These are phyloP conservation scores for Amesomyces nigricolor DNA, from an alignment of 2,329 filamentous ascomycete genomes.

Conservation along the genomic window DNA sequence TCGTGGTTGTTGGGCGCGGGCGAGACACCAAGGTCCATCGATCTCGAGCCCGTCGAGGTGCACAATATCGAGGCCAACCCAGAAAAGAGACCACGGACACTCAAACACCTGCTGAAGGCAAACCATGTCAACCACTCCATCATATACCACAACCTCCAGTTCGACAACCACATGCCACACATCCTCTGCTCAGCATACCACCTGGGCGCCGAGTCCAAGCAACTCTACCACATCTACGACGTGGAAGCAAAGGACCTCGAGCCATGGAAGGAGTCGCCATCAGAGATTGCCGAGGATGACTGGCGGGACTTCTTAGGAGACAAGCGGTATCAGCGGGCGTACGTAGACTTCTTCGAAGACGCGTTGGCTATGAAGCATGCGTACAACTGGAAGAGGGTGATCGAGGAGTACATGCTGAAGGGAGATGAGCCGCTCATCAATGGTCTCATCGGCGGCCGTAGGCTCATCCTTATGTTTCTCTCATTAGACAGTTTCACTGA, in stretches of 20 bases:
- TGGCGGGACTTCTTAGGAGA: conserved; percentile 83
- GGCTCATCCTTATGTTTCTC: conserved; percentile 30
- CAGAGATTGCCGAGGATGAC: conserved; percentile 75
- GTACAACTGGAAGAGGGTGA: conserved; percentile 79
- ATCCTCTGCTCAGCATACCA: conserved; percentile 80
- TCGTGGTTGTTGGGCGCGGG: conserved; percentile 27
- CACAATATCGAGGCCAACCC: conserved; percentile 74
- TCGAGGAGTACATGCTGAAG: conserved; percentile 69
- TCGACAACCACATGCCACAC: conserved; percentile 80
- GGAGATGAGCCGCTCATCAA: conserved; percentile 75
- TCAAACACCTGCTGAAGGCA: conserved; percentile 85
- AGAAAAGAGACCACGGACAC: conserved; percentile 71
- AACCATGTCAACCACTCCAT: conserved; percentile 90
- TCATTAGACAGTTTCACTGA: conserved; percentile 25
- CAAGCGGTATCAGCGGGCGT: conserved; percentile 78
- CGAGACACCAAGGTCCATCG: conserved; percentile 36
- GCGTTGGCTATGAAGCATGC: conserved; percentile 64
- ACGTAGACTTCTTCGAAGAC: conserved; percentile 93
- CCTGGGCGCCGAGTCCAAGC: conserved; percentile 66
- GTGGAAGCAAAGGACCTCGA: conserved; percentile 65
- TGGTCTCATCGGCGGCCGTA: conserved; percentile 72
- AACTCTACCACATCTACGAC: conserved; percentile 79
- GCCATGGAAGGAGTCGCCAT: conserved; percentile 76
- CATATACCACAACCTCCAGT: conserved; percentile 66
- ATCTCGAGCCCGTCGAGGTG: conserved; percentile 63